Evolutionary conservation across 2,329 filamentous ascomycete genomes (phyloP).

Genomic region (Eurotiales sp.): DNA sequence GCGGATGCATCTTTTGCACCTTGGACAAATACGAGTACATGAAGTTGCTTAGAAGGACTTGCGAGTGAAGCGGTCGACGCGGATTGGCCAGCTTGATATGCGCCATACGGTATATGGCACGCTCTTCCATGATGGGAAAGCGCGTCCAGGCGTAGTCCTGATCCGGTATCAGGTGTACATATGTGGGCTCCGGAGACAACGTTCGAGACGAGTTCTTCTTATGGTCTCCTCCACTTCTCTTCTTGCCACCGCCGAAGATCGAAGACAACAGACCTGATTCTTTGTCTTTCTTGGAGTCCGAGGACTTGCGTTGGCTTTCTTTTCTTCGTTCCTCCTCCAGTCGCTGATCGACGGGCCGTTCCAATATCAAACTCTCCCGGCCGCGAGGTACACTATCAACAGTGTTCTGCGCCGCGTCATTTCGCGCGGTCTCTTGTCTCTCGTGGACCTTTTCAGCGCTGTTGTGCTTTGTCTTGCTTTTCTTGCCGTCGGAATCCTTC

Average conservation of each 20-base stretch:
- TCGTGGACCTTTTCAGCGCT: conserved; percentile 58
- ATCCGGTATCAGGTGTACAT: conserved; percentile 72
- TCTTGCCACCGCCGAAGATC: conserved; percentile 86
- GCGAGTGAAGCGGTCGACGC: conserved; percentile 82
- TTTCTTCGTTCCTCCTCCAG: conserved; percentile 69
- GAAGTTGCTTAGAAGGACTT: conserved; percentile 96
- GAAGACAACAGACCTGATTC: conserved; percentile 84
- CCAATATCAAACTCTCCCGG: conserved; percentile 78
- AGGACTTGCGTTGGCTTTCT: conserved; percentile 70
- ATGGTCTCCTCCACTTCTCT: conserved; percentile 68
- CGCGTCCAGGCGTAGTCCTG: conserved; percentile 95
- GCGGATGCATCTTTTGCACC: conserved; percentile 97
- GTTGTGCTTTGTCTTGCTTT: conserved; percentile 47
- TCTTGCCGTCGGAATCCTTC: conserved; percentile 60
- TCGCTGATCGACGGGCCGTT: conserved; percentile 68
- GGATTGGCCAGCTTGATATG: conserved; percentile 99
- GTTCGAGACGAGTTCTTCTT: conserved; percentile 73
- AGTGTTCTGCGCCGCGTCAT: conserved; percentile 83
- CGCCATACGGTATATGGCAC: conserved; percentile 97
- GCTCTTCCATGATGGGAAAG: conserved; percentile 91
- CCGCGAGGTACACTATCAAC: conserved; percentile 63
- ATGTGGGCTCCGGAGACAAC: conserved; percentile 75
- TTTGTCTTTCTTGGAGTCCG: conserved; percentile 77
- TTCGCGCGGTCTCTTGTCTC: conserved; percentile 75
- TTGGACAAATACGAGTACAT: conserved; percentile 99